Conservation (phyloP, 805 yeast genomes). For the Barnettozyma pratensis region DNA sequence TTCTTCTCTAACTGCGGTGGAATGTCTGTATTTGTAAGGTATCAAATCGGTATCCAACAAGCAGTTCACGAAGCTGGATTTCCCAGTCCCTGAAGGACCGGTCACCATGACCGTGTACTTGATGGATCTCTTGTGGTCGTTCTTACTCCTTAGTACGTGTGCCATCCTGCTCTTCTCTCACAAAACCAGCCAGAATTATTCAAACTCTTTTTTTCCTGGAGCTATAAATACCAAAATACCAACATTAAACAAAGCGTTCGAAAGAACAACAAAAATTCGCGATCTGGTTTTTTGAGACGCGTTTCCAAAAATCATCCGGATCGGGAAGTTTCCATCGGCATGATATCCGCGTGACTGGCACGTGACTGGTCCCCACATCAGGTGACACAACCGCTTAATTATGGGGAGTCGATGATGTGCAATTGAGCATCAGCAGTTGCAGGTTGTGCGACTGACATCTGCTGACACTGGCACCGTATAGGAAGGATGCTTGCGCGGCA, state of each 20-base stretch:
- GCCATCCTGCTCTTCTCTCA: not conserved
- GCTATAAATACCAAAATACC: not conserved
- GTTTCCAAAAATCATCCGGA: not conserved
- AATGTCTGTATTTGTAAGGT: constrained; percentile 50
- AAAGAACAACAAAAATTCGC: too few species aligned
- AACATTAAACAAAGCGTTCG: too few species aligned
- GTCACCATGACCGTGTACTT: constrained; percentile 69
- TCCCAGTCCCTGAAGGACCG: constrained; percentile 75
- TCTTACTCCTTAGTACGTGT: constrained; percentile 40
- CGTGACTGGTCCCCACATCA: not conserved
- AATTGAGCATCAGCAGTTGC: constrained; percentile 3
- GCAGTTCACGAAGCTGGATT: constrained; percentile 69
- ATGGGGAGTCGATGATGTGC: not conserved
- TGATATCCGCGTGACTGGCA: not conserved
- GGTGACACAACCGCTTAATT: not conserved
- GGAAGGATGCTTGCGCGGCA: too few species aligned
- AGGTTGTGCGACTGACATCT: not conserved
- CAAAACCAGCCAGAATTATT: too few species aligned
- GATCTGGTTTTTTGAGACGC: too few species aligned
- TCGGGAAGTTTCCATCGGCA: not conserved
- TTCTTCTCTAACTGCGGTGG: constrained; percentile 25
- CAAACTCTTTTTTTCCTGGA: not conserved
- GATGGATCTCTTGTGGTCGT: constrained; percentile 68
- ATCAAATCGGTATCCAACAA: constrained; percentile 57
- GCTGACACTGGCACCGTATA: not conserved